phyloP scores from a whole-genome alignment of 2,329 filamentous ascomycete genomes.

The Neocatenulostroma microsporum region DNA sequence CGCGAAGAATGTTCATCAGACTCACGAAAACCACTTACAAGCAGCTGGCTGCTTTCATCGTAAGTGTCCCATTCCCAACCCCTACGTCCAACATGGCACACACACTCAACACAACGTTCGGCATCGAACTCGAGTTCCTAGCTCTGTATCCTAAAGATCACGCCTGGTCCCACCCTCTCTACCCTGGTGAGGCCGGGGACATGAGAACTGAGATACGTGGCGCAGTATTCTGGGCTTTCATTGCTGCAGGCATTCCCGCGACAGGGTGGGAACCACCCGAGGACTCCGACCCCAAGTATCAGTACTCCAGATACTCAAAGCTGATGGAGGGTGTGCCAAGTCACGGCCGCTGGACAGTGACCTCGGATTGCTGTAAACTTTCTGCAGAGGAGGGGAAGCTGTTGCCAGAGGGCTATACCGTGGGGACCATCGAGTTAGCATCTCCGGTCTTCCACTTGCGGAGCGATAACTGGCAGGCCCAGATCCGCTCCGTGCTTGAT shows the following conservation, averaged over 20 bases:
- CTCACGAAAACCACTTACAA: too few species aligned
- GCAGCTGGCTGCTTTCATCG: too few species aligned
- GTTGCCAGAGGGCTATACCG: not conserved
- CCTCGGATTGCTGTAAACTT: constrained; percentile 2
- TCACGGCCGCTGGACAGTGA: constrained; percentile 3
- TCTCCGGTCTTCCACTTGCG: constrained; percentile 7
- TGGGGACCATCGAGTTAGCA: constrained; percentile 10
- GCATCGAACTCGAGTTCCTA: constrained; percentile 2
- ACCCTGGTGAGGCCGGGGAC: too few species aligned
- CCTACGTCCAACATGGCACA: not conserved
- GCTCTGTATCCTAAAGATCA: not conserved
- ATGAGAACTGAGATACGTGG: too few species aligned
- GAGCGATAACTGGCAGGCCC: constrained; percentile 4
- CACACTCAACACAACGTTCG: not conserved
- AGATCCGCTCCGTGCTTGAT: constrained; percentile 9
- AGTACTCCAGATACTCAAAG: too few species aligned
- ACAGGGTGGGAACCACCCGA: too few species aligned
- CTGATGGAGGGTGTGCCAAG: too few species aligned
- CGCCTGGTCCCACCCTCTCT: not conserved
- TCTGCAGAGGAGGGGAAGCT: constrained; percentile 3
- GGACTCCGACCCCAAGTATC: too few species aligned
- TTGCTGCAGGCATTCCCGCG: too few species aligned
- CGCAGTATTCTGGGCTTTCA: too few species aligned
- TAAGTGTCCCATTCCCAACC: too few species aligned
- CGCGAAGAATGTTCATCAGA: too few species aligned